Evolutionary conservation across 805 yeast species (phyloP).

Genomic region (Yarrowia sp.): DNA sequence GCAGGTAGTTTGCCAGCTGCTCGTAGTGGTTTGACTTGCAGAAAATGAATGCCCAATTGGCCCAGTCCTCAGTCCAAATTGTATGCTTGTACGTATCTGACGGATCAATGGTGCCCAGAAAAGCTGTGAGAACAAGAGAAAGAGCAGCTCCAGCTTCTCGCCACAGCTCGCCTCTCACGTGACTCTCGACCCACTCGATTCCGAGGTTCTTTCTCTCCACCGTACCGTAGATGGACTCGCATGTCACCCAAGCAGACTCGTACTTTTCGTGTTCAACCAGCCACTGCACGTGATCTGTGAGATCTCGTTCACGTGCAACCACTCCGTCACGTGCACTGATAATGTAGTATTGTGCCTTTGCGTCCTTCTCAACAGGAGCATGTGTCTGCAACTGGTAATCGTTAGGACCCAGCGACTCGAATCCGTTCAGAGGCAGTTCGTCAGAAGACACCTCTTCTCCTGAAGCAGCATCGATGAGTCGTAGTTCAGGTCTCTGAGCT

Average conservation of each 20-base stretch:
- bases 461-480: constrained; percentile 66
- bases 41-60: constrained; percentile 63
- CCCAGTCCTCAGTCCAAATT: constrained; percentile 60
- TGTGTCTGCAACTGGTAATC: constrained; percentile 73
- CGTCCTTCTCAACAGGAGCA: constrained; percentile 23
- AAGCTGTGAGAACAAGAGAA: constrained; percentile 51
- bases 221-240: constrained; percentile 62
- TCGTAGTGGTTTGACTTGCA: constrained; percentile 56
- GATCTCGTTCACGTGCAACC: constrained; percentile 71
- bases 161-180: constrained; percentile 58
- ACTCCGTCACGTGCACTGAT: constrained; percentile 85
- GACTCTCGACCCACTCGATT: constrained; percentile 55
- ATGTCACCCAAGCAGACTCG: constrained; percentile 79
- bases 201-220: constrained; percentile 67
- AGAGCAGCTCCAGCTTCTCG: constrained; percentile 61
- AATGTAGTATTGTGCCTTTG: constrained; percentile 60
- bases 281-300: constrained; percentile 79
- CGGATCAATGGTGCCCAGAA: constrained; percentile 23
- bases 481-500: constrained; percentile 67
- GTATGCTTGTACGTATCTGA: constrained; percentile 5
- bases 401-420: constrained; percentile 69
- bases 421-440: constrained; percentile 69
- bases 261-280: constrained; percentile 60
- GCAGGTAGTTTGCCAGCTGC: constrained; percentile 62
- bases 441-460: constrained; percentile 82